A percentile compares a stretch with the other conserved stretches of the same genome.
Conservation (phyloP, 768 basidiomycete species). For the Mycena capillaripes region DNA sequence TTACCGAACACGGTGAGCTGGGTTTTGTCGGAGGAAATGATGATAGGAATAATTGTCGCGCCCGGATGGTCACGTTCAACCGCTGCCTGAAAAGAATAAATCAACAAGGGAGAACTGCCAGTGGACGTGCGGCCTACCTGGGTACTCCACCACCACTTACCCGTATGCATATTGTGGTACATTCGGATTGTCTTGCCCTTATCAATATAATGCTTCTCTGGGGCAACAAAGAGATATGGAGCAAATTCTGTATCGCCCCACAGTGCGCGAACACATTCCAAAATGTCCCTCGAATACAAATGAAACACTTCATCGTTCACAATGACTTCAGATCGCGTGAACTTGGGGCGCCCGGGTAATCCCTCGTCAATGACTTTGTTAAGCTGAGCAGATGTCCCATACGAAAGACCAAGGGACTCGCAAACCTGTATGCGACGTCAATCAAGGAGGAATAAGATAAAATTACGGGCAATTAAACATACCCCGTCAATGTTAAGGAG, state of each 20-base stretch:
- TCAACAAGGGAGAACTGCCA: neutral
- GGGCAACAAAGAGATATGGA: conserved; percentile 39
- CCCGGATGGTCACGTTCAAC: neutral
- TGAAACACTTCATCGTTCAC: conserved; percentile 42
- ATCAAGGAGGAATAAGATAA: conserved; percentile 11
- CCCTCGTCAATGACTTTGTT: conserved; percentile 45
- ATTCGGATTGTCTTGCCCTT: conserved; percentile 34
- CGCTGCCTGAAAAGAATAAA: neutral
- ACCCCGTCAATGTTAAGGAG: conserved; percentile 55
- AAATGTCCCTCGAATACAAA: conserved; percentile 43
- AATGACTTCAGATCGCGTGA: conserved; percentile 34
- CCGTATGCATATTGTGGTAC: conserved; percentile 50
- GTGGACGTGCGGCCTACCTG: conserved; percentile 41
- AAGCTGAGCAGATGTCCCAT: conserved; percentile 33
- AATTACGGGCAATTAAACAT: conserved; percentile 30
- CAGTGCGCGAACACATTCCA: conserved; percentile 48
- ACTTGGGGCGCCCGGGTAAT: conserved; percentile 39
- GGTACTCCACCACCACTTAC: conserved; percentile 53
- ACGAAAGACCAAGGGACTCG: neutral
- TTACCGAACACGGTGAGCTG: conserved; percentile 14
- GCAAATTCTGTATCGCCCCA: conserved; percentile 47
- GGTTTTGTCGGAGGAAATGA: too few species aligned
- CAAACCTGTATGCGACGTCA: conserved; percentile 43
- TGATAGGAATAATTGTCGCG: too few species aligned
- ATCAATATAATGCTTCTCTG: conserved; percentile 48